Base-by-base conservation (phyloP, 306 rosid species). In the Vachellia pachyceras region DNA sequence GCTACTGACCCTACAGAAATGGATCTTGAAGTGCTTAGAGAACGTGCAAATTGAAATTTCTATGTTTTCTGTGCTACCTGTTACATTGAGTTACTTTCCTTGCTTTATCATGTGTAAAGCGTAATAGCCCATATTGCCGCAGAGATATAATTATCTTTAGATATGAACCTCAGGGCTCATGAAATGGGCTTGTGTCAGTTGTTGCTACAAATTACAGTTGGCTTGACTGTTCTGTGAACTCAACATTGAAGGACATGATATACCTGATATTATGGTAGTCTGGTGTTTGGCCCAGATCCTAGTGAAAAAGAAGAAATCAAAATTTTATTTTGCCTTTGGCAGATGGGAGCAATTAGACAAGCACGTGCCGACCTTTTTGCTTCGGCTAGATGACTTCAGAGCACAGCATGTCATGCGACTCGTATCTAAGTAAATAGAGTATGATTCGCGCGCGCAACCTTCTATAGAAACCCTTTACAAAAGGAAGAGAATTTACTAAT, bases 1-100 rank as follows among this genome's bases (percentile, higher is more conserved):
- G 94, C 94, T 55, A 92, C 97, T 10, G 97, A 92, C 72, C 91
- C 94, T 5, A 84, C 91, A 33, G 97, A 92, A 86, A 92, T 92
- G 97, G 94, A 90, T 83, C 88, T 92, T 61, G 94, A 92, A 71
- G 97, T 92, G 82, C 67, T 92, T 81, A 82, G 71, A 81, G 94
- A 92, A 69, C 91, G 92, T 3, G 97, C 94, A 42, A 86, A 84
- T 75, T 92, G 89, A 91, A 22, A 25, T 58, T 14, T 72, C 79
- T 85, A 75, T 67, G 73, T 74, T 79, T 79, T 42, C 68, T 3
- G 17, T 22, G 77, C 55, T 76, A 9, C 65, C 15, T 60, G 67
- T 71, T 44, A n/a, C n/a, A 58, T 52, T 80, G 78, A 73, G 70
- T 67, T 77, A 67, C 70, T 55, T 81, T 73, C 69, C 72, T 39